phyloP scores from a whole-genome alignment of 2,329 filamentous ascomycete genomes.

The Ceratocystis smalleyi region DNA sequence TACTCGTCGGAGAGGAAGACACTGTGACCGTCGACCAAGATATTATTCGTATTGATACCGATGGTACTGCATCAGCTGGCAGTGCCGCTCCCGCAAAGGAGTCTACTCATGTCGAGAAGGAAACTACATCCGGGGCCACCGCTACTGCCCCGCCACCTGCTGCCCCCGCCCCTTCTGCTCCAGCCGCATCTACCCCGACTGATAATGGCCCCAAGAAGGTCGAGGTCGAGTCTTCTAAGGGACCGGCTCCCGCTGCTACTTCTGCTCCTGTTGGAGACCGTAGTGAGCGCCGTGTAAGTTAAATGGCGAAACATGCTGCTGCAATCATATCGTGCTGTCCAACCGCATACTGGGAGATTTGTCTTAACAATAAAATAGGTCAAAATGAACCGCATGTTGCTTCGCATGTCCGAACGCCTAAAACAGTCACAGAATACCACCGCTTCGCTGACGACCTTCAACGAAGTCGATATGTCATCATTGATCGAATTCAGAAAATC shows the following conservation, averaged over 20 bases:
- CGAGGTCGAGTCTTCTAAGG: conserved; percentile 17
- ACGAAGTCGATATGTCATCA: conserved; percentile 97
- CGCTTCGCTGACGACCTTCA: conserved; percentile 93
- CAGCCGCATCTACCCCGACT: conserved; percentile 6
- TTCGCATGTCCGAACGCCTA: conserved; percentile 89
- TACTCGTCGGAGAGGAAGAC: conserved; percentile 83
- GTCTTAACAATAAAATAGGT: conserved; percentile 40
- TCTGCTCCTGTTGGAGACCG: conserved; percentile 48
- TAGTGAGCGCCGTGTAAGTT: conserved; percentile 70
- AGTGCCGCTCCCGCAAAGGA: conserved; percentile 4
- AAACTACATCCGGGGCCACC: conserved; percentile 2
- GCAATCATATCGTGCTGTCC: no score
- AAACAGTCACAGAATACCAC: conserved; percentile 99
- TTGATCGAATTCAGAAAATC: conserved; percentile 94
- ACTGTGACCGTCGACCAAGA: conserved; percentile 92
- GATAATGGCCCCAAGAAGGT: conserved; percentile 16
- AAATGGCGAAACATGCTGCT: not conserved
- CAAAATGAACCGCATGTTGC: conserved; percentile 99
- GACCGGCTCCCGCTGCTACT: conserved; percentile 18
- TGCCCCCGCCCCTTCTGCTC: conserved; percentile 19
- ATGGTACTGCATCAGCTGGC: conserved; percentile 23
- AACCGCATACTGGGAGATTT: not conserved
- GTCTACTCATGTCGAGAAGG: conserved; percentile 2
- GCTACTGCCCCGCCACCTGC: conserved; percentile 15
- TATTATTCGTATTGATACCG: conserved; percentile 70